Evolutionary conservation across 306 rosid species (phyloP), one percentile per base, ranked within the genome.

Genomic region (Elaeagnus macrophylla): DNA sequence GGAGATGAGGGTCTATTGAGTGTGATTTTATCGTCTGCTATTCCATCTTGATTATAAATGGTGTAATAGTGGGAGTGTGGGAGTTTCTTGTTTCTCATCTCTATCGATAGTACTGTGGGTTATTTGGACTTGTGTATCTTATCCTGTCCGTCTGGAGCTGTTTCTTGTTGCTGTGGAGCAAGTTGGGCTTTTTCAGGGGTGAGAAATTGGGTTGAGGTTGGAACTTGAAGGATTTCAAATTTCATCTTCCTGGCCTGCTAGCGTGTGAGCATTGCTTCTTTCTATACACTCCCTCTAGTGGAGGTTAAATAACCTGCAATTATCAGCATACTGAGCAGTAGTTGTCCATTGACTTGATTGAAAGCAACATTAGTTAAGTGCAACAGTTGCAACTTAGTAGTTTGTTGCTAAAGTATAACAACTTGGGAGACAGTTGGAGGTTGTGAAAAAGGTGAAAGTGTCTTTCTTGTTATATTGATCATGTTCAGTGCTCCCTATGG

Each of bases 401-500:
- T 57, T 70, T 51, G 8, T 20, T 49, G 50, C 52, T 11, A 17
- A 51, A 62, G 53, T 48, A 44, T 39, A 59, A n/a, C 37, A 38
- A 32, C 60, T 69, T 65, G 77, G 67, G 65, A 0, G 66, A 59
- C 64, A 66, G 64, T 42, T 18, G 54, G 75, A 62, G 83, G 60
- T 50, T 78, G 86, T 76, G 69, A 76, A 80, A 69, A 66, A 85
- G 85, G 52, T 67, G 65, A 65, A 62, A 43, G 54, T 59, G 76
- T 64, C 51, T 57, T 69, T 51, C 57, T 64, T 51, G 56, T 67
- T 59, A 51, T 45, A 67, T 65, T 82, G 75, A 87, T 84, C 72
- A 84, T 87, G 96, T 79, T 84, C 95, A 84, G 79, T 75, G 78
- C 73, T 93, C 85, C 82, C 73, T 77, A 93, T 93, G 99, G 96